These are phyloP conservation scores for Euphrasia arctica DNA, from an alignment of 305 asterid species.

Conservation along the genomic window DNA sequence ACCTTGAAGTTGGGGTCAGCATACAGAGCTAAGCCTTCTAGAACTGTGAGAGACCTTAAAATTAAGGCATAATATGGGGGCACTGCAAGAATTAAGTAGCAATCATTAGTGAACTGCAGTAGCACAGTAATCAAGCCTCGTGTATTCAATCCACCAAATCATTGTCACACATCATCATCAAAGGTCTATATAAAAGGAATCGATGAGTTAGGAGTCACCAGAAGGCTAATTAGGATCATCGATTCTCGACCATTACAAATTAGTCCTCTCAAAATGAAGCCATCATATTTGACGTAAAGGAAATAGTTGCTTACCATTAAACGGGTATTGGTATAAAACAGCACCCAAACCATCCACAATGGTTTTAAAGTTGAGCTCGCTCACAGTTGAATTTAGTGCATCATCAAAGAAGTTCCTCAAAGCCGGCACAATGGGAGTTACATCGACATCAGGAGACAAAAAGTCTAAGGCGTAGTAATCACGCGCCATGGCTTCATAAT, in stretches of 20 bases:
- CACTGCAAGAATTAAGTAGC: constrained; percentile 58
- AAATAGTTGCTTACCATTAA: constrained; percentile 64
- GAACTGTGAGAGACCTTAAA: constrained; percentile 95
- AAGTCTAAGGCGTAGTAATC: constrained; percentile 96
- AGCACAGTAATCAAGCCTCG: constrained; percentile 15
- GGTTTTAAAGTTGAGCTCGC: constrained; percentile 95
- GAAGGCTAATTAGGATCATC: too few relatives aligned
- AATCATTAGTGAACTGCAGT: constrained; percentile 26
- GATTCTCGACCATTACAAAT: constrained; percentile 48
- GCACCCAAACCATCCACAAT: constrained; percentile 95
- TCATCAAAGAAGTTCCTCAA: constrained; percentile 80
- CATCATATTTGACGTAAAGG: constrained; percentile 17
- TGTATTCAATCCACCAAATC: constrained; percentile 13
- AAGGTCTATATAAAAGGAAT: constrained; percentile 20
- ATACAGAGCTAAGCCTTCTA: constrained; percentile 96
- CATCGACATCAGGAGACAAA: constrained; percentile 92
- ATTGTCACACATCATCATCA: constrained; percentile 4
- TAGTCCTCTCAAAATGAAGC: constrained; percentile 17
- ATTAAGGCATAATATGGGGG: constrained; percentile 98
- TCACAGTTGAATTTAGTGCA: constrained; percentile 88
- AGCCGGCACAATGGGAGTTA: constrained; percentile 95
- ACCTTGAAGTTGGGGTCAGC: constrained; percentile 99
- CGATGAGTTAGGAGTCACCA: neutral
- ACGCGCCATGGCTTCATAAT: constrained; percentile 99
- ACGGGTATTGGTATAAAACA: constrained; percentile 86